Evolutionary conservation across 2,329 filamentous ascomycete species (phyloP).

Genomic region (Calonectria pteridis): DNA sequence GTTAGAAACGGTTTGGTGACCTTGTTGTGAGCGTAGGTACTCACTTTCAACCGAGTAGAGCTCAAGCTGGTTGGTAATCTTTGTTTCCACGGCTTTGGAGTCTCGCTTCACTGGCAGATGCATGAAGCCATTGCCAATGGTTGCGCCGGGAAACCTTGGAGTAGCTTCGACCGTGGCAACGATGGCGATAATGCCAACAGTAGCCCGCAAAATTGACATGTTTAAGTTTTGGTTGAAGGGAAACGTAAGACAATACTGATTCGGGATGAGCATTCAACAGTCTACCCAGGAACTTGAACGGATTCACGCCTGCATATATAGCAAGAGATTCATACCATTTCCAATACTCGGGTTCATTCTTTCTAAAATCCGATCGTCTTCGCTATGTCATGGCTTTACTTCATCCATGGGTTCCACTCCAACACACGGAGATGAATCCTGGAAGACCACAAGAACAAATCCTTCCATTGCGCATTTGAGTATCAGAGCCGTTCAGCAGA

Average conservation of each 20-base stretch:
- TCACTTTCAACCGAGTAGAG: background rate
- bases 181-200: background rate
- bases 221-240: background rate
- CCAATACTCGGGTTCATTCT: background rate
- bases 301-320: background rate
- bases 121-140: background rate
- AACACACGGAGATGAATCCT: background rate
- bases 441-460: background rate
- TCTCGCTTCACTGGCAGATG: background rate
- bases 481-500: background rate
- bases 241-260: background rate
- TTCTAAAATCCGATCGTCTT: background rate
- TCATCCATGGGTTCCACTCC: no score
- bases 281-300: background rate
- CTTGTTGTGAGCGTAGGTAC: background rate
- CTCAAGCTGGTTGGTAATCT: background rate
- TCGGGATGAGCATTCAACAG: background rate
- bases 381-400: background rate
- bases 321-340: background rate
- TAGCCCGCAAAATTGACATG: background rate
- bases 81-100: background rate
- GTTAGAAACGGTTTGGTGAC: background rate
- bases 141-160: background rate
- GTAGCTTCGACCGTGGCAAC: background rate
- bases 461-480: background rate